These are phyloP conservation scores for Myxozyma kluyveri DNA, from an alignment of 805 yeast species.

Conservation along the genomic window DNA sequence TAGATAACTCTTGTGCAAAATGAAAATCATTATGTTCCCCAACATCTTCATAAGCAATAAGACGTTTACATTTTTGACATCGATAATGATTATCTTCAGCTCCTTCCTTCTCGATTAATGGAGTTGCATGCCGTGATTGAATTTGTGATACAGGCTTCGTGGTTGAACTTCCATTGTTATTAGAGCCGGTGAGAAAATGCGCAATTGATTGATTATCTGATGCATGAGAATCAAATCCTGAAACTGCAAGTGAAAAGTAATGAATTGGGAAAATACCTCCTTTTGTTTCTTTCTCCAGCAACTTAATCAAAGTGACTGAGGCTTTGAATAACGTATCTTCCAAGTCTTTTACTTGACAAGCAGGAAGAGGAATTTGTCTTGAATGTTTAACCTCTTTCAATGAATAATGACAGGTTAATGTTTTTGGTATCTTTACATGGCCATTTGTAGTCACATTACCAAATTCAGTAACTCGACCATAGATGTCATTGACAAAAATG, in stretches of 20 bases:
- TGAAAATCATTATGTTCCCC: constrained; percentile 45
- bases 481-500: constrained; percentile 77
- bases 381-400: constrained; percentile 55
- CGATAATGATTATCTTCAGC: background rate
- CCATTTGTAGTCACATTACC: constrained; percentile 1
- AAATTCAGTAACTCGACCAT: constrained; percentile 66
- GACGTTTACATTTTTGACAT: constrained; percentile 37
- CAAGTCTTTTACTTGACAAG: constrained; percentile 7
- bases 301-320: constrained; percentile 33
- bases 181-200: background rate
- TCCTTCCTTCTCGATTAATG: background rate
- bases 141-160: background rate
- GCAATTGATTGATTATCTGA: constrained; percentile 13
- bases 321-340: constrained; percentile 8
- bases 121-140: background rate
- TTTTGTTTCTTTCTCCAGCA: constrained; percentile 10
- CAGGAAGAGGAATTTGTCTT: constrained; percentile 32
- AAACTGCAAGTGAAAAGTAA: constrained; percentile 15
- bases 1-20: constrained; percentile 37
- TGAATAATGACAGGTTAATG: constrained; percentile 40
- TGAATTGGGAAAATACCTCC: constrained; percentile 18
- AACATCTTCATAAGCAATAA: constrained; percentile 22
- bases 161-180: background rate
- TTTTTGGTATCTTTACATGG: constrained; percentile 54
- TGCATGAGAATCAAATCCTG: constrained; percentile 16